These are phyloP conservation scores for Phaffia australis DNA, from an alignment of 768 basidiomycete genomes.

Conservation along the genomic window DNA sequence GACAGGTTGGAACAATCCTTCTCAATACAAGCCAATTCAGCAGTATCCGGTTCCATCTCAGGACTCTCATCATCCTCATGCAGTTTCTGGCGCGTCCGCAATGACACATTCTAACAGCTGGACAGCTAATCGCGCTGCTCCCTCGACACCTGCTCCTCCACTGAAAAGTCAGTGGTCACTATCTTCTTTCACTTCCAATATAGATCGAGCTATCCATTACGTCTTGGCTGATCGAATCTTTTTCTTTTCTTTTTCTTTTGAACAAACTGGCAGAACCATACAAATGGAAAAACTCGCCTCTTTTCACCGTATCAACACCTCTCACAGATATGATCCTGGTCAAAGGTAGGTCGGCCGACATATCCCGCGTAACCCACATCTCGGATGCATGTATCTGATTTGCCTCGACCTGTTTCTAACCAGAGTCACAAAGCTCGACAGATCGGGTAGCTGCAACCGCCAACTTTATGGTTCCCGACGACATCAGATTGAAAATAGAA, in stretches of 20 bases:
- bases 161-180: neutral
- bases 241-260: neutral
- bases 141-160: neutral
- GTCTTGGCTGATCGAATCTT: neutral
- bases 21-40: no score
- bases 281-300: constrained; percentile 17
- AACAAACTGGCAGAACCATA: neutral
- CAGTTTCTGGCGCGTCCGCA: no score
- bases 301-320: constrained; percentile 6
- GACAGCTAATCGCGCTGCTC: neutral
- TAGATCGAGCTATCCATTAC: no score
- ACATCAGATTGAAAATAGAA: constrained; percentile 3
- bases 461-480: neutral
- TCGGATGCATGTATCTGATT: neutral
- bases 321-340: constrained; percentile 6
- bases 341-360: constrained; percentile 1
- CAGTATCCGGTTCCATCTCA: no score
- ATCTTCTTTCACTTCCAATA: no score
- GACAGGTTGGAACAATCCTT: no score
- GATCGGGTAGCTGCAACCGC: constrained; percentile 12
- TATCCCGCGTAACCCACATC: neutral
- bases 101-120: neutral
- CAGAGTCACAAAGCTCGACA: constrained; percentile 4
- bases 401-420: neutral
- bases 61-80: no score